Percentiles rank a stretch among this genome's conserved stretches.
phyloP scores from a whole-genome alignment of 108 stramenopile species.

The Skeletonema menzelii region DNA sequence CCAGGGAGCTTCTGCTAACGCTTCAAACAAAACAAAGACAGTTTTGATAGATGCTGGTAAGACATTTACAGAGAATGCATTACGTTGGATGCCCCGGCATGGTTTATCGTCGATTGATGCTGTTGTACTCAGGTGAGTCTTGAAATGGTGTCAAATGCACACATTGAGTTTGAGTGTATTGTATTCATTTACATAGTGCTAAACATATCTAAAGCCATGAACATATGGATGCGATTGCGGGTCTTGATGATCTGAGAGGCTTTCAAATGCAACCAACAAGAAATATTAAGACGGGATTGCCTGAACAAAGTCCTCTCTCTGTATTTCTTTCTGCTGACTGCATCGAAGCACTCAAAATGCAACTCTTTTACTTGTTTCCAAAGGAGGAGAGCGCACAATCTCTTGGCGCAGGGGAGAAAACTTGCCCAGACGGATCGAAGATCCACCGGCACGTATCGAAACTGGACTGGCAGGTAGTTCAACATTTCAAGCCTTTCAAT shows the following conservation, averaged over 20 bases:
- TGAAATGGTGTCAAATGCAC: too few species aligned
- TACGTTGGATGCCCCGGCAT: conserved; percentile 79
- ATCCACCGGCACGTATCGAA: conserved; percentile 67
- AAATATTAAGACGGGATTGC: conserved; percentile 24
- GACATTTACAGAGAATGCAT: conserved; percentile 80
- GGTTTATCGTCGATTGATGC: conserved; percentile 66
- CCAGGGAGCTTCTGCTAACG: neutral
- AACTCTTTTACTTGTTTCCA: conserved; percentile 81
- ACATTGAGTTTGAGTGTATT: too few species aligned
- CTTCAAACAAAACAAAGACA: conserved; percentile 28
- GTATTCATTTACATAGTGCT: too few species aligned
- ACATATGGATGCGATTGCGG: conserved; percentile 82
- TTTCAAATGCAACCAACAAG: conserved; percentile 55
- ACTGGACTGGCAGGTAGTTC: conserved; percentile 59
- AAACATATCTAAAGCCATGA: too few species aligned
- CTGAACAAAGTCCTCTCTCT: conserved; percentile 49
- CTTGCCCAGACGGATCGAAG: conserved; percentile 9
- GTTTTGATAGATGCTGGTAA: conserved; percentile 89
- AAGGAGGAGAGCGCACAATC: conserved; percentile 5
- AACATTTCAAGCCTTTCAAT: conserved; percentile 58
- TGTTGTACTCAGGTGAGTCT: too few species aligned
- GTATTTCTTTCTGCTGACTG: conserved; percentile 63
- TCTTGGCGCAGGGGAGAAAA: conserved; percentile 16
- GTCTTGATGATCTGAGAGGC: conserved; percentile 83
- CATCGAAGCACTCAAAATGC: conserved; percentile 41